phyloP scores from a whole-genome alignment of 2,329 filamentous ascomycete species.

The Paecilomyces dactylethromorphus region DNA sequence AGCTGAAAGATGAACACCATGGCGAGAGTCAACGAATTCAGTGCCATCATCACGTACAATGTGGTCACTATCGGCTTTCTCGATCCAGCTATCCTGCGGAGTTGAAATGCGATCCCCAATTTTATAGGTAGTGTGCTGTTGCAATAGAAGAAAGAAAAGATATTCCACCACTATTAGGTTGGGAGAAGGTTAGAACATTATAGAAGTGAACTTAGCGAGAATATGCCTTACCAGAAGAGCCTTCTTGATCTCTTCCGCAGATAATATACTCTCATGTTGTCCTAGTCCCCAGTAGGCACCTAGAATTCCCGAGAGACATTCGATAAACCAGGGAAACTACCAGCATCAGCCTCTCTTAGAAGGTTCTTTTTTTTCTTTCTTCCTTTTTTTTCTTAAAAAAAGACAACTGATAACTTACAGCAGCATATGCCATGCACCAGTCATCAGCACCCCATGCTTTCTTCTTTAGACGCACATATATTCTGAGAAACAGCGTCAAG shows the following conservation, averaged over 20 bases:
- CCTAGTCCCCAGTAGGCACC: background rate
- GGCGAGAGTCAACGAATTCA: background rate
- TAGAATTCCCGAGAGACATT: background rate
- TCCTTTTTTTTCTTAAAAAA: background rate
- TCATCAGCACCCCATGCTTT: background rate
- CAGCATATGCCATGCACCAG: background rate
- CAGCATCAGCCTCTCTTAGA: too few relatives aligned
- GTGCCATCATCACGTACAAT: background rate
- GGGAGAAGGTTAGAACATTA: background rate
- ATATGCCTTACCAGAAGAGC: background rate
- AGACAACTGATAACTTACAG: background rate
- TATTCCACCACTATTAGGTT: background rate
- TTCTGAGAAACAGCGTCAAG: background rate
- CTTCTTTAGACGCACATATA: background rate
- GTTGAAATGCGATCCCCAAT: background rate
- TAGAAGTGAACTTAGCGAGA: background rate
- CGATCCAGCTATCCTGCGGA: background rate
- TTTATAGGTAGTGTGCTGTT: background rate
- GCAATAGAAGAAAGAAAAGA: background rate
- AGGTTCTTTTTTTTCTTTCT: too few relatives aligned
- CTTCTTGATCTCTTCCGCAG: background rate
- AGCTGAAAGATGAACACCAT: background rate
- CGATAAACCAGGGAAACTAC: background rate
- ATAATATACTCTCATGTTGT: background rate
- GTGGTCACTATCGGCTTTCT: background rate